Evolutionary conservation across 2,329 filamentous ascomycete genomes (phyloP), one percentile per base, ranked within the genome.

Genomic region (Chaetomiaceae sp.): DNA sequence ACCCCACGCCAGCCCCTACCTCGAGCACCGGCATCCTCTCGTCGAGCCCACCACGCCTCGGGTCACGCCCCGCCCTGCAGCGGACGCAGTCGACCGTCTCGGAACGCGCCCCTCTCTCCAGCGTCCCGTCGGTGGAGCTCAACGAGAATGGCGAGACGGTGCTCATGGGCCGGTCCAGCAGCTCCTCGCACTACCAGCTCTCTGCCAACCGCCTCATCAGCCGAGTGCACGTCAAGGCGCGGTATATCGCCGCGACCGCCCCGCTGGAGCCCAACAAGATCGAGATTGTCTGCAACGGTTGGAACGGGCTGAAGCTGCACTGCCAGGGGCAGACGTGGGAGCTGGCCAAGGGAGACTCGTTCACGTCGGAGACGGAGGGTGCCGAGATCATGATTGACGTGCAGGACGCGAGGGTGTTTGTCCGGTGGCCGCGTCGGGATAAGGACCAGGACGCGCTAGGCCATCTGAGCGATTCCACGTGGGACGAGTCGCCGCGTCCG

Each of bases 311-410:
- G 61, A 95, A 90, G 74, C 74, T 99, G 62, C 91, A 96, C 72
- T 96, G 90, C 75, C 87, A 92, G 71, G 90, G 90, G 53, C 84
- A 86, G 61, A 87, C 89, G 3, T 92, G 89, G 77, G 89, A 96
- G 61, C 72, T 99, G 64, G 79, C 77, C 59, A 96, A 96, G 74
- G 90, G 88, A 17, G 91, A 96, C 68, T 88, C 83, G 46, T 97
- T 96, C 71, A 87, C 85, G 43, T 95, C 91, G 54, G 89, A 95
- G 71, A 91, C 91, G 27, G 89, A 91, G 66, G 83, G 85, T 61
- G 85, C 85, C 17, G 91, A 95, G 65, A 91, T 99, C 69, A 95
- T 99, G 84, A 75, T 99, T 59, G 91, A 97, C 69, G 91, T 97
- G 38, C 90, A 96, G 65, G 91, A 95, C 67, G 86, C 91, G 50